phyloP scores from a whole-genome alignment of 139 green algal species.

The Coccomyxa sp. region DNA sequence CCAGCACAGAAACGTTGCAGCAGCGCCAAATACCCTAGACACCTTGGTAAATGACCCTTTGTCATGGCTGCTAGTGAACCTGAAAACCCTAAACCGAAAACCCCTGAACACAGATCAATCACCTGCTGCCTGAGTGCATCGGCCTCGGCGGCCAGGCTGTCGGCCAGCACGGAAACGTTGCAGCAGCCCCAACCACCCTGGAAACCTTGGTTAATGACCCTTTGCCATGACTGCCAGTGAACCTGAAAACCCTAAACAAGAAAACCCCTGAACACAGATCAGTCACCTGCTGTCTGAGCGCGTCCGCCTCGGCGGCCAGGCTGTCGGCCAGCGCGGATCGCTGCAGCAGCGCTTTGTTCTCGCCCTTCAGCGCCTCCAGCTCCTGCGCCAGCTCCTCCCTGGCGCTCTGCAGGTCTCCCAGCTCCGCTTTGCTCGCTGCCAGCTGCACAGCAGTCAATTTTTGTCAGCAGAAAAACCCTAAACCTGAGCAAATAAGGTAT shows the following conservation, averaged over 20 bases:
- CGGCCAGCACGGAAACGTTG: background rate
- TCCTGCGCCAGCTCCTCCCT: background rate
- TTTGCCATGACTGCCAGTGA: too few relatives aligned
- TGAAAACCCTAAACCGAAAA: too few relatives aligned
- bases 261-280: too few relatives aligned
- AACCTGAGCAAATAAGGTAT: too few relatives aligned
- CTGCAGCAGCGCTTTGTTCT: slow-evolving; percentile 1
- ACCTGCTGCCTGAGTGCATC: background rate
- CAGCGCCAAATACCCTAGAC: background rate
- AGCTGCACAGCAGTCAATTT: too few relatives aligned
- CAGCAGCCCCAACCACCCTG: too few relatives aligned
- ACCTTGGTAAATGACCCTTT: background rate
- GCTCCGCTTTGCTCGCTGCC: too few relatives aligned
- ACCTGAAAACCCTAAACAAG: too few relatives aligned
- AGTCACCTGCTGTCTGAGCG: background rate
- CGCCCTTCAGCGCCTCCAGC: background rate
- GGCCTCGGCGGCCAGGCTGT: background rate
- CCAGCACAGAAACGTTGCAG: background rate
- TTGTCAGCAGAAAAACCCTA: too few relatives aligned
- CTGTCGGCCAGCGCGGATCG: background rate
- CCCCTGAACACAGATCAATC: too few relatives aligned
- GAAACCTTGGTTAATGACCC: too few relatives aligned
- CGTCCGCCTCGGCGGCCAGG: background rate
- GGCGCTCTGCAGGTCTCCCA: background rate
- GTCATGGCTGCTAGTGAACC: too few relatives aligned